Evolutionary conservation across 192 early-diverging fungal species (phyloP).

Genomic region (Spizellomyces punctatus): DNA sequence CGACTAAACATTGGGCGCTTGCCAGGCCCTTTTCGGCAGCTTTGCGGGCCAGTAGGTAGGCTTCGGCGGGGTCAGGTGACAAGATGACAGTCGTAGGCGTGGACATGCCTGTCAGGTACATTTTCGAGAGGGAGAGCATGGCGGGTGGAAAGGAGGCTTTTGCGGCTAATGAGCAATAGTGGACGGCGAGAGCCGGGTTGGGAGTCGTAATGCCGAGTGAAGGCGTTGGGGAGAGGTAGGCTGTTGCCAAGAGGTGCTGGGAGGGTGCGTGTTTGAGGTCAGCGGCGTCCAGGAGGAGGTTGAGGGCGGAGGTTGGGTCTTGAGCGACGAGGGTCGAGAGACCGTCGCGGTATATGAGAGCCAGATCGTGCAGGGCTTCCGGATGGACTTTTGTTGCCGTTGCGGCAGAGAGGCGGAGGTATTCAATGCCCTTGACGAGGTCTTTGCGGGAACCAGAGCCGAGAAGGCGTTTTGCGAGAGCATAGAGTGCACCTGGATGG

Average conservation of each 20-base stretch:
- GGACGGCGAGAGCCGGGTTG: not conserved
- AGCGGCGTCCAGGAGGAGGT: too few relatives aligned
- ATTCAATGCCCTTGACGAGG: too few relatives aligned
- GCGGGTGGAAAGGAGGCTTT: constrained; percentile 1
- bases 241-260: too few relatives aligned
- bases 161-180: not conserved
- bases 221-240: too few relatives aligned
- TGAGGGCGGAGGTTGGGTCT: too few relatives aligned
- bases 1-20: not conserved
- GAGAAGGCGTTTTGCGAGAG: constrained; percentile 5
- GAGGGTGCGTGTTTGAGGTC: too few relatives aligned
- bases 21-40: not conserved
- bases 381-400: too few relatives aligned
- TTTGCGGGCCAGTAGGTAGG: not conserved
- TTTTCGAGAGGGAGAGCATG: constrained; percentile 5
- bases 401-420: too few relatives aligned
- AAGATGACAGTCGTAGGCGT: not conserved
- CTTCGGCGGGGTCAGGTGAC: not conserved
- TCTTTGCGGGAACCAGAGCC: not conserved
- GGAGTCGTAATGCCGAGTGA: too few relatives aligned
- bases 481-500: constrained; percentile 14
- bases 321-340: too few relatives aligned
- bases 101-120: constrained; percentile 10
- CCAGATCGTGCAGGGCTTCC: too few relatives aligned
- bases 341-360: too few relatives aligned